phyloP scores from a whole-genome alignment of 192 early-diverging fungal species.

The Coemansia sp. region DNA sequence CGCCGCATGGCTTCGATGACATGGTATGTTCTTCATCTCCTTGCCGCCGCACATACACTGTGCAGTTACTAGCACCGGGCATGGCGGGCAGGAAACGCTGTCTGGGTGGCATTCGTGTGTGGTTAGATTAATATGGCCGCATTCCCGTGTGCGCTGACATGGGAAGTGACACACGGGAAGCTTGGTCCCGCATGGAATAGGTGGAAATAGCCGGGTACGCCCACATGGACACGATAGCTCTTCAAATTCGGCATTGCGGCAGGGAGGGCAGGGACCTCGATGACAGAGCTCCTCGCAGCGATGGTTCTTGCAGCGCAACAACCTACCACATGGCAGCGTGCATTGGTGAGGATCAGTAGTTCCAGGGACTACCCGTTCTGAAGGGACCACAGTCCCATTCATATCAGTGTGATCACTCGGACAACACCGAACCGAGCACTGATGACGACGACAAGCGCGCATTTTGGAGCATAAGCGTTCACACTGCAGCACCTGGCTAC shows the following conservation, averaged over 20 bases:
- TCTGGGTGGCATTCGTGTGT: slow-evolving; percentile 85
- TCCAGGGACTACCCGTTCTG: slow-evolving; percentile 20
- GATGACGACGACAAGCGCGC: slow-evolving; percentile 70
- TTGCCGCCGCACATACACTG: slow-evolving; percentile 77
- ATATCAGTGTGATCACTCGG: slow-evolving; percentile 38
- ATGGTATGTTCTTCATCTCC: slow-evolving; percentile 75
- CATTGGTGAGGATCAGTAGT: slow-evolving; percentile 61
- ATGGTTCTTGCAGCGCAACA: slow-evolving; percentile 80
- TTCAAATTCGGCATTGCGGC: slow-evolving; percentile 74
- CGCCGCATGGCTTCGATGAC: slow-evolving; percentile 65
- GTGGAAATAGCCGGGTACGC: slow-evolving; percentile 72
- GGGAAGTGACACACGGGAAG: slow-evolving; percentile 72
- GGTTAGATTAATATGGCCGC: slow-evolving; percentile 73
- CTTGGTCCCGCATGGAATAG: slow-evolving; percentile 79
- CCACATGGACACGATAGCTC: slow-evolving; percentile 88
- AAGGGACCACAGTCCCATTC: slow-evolving; percentile 26
- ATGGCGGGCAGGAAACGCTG: slow-evolving; percentile 85
- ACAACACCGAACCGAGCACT: slow-evolving; percentile 66
- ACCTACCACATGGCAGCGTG: slow-evolving; percentile 65
- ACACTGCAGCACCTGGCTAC: slow-evolving; percentile 56
- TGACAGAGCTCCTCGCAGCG: slow-evolving; percentile 76
- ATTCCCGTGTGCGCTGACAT: slow-evolving; percentile 67
- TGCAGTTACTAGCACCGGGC: slow-evolving; percentile 74
- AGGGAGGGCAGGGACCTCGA: slow-evolving; percentile 70
- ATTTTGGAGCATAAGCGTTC: slow-evolving; percentile 60